A percentile compares a stretch with the other conserved stretches of the same genome.
These are phyloP conservation scores for Uronychia binucleata DNA, from an alignment of 73 alveolate species.

Conservation along the genomic window DNA sequence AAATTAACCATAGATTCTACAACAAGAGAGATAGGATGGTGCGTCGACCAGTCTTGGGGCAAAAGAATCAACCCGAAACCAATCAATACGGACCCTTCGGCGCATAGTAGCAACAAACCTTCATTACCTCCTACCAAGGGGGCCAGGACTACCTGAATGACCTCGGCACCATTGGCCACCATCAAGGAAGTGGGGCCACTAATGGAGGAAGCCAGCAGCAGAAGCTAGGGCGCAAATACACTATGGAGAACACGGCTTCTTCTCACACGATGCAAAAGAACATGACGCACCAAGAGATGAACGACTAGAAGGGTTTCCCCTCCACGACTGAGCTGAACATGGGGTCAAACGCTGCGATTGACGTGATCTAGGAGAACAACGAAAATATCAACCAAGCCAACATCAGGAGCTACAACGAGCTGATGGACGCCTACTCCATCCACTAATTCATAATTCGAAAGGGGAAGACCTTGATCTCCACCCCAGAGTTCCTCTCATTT, in stretches of 20 bases:
- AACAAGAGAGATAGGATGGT: slow-evolving; percentile 11
- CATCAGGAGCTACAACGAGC: slow-evolving; percentile 39
- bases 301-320: not conserved
- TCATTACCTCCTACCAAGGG: slow-evolving; percentile 1
- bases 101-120: not conserved
- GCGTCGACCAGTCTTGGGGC: not conserved
- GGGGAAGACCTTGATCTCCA: slow-evolving; percentile 51
- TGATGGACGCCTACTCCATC: slow-evolving; percentile 54
- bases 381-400: slow-evolving; percentile 10
- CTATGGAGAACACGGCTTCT: not conserved
- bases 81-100: not conserved
- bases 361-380: not conserved
- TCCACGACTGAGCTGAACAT: not conserved
- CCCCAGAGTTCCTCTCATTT: slow-evolving; percentile 69
- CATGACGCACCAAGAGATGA: not conserved
- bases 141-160: not conserved
- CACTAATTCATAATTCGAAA: slow-evolving; percentile 66
- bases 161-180: not conserved
- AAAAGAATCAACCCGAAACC: not conserved
- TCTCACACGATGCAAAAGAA: not conserved
- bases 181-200: no score
- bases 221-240: not conserved
- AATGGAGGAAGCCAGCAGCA: not conserved
- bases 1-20: no score
- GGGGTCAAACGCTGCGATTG: not conserved